Evolutionary conservation across 176 grass and related monocot species (phyloP).

Genomic region (Zoysia japonica): DNA sequence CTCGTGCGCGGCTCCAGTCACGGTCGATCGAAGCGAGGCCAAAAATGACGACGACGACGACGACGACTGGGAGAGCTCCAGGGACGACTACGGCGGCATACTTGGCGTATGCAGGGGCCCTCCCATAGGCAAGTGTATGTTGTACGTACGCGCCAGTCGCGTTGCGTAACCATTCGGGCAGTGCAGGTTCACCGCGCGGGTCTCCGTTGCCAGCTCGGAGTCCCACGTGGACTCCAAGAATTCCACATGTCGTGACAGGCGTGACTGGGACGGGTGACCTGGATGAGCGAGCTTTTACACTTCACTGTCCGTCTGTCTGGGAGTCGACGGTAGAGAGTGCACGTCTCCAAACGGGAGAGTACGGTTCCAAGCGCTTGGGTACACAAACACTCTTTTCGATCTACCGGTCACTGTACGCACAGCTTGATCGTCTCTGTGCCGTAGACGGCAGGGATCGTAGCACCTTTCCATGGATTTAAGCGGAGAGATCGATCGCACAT

Average conservation of each 20-base stretch:
- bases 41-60: background rate
- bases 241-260: slow-evolving; percentile 22
- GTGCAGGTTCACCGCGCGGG: background rate
- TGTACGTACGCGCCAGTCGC: too few relatives aligned
- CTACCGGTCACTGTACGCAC: too few relatives aligned
- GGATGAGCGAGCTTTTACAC: background rate
- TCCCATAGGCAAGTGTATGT: background rate
- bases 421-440: background rate
- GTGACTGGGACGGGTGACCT: slow-evolving; percentile 27
- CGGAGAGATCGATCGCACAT: background rate
- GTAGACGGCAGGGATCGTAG: background rate
- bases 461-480: background rate
- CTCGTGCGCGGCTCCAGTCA: background rate
- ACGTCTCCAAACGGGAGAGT: background rate
- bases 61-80: background rate
- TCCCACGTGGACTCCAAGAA: background rate
- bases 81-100: background rate
- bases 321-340: too few relatives aligned
- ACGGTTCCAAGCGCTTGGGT: background rate
- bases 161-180: background rate
- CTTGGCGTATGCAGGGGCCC: slow-evolving; percentile 5
- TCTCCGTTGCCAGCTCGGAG: background rate
- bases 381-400: slow-evolving; percentile 9
- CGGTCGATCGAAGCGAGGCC: background rate
- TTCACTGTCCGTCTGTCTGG: background rate